Conservation (phyloP, 2,329 filamentous ascomycete genomes). For the Aspergillus costaricaensis region DNA sequence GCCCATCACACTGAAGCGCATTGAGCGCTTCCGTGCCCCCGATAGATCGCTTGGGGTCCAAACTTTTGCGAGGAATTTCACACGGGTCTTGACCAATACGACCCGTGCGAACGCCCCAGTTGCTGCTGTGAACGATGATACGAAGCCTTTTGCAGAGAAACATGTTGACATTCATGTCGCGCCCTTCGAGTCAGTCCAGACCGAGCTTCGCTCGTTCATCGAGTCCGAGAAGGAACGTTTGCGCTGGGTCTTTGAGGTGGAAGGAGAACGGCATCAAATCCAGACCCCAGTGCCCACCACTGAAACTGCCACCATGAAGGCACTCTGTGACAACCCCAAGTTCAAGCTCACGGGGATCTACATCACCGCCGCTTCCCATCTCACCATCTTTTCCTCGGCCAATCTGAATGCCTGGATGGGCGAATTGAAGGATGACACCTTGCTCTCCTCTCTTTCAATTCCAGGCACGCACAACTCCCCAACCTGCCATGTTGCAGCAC, state of each 20-base stretch:
- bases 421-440: constrained; percentile 68
- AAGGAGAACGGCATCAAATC: constrained; percentile 68
- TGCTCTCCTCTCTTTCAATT: constrained; percentile 80
- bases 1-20: constrained; percentile 68
- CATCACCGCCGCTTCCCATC: constrained; percentile 55
- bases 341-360: constrained; percentile 67
- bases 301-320: constrained; percentile 63
- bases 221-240: constrained; percentile 64
- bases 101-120: constrained; percentile 48
- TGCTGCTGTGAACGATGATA: constrained; percentile 50
- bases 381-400: constrained; percentile 69
- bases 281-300: constrained; percentile 67
- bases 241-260: constrained; percentile 70
- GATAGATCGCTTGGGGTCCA: constrained; percentile 42
- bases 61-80: constrained; percentile 52
- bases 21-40: constrained; percentile 71
- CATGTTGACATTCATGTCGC: constrained; percentile 65
- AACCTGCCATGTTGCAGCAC: constrained; percentile 78
- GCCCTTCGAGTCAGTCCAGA: constrained; percentile 67
- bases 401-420: constrained; percentile 78
- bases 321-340: constrained; percentile 55
- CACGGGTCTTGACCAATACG: constrained; percentile 44
- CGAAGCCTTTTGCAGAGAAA: constrained; percentile 61
- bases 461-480: constrained; percentile 96
- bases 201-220: constrained; percentile 63